Base-by-base conservation (phyloP, 306 rosid genomes). In the Corylus americana region DNA sequence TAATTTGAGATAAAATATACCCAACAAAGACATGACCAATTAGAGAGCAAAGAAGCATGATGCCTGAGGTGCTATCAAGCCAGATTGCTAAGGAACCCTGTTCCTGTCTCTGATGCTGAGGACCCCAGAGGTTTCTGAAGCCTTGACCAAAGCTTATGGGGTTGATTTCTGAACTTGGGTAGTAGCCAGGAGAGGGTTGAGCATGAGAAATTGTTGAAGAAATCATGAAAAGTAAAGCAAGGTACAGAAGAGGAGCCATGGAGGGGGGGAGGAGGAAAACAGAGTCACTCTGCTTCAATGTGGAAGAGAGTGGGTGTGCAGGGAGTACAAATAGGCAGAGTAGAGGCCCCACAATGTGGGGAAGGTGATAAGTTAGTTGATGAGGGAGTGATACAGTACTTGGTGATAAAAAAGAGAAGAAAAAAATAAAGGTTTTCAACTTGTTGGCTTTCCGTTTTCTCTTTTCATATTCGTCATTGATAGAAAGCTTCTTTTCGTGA, bases 161-260 rank as follows among this genome's bases (percentile, higher is more conserved):
- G 4, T 75, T 81, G 44, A 93, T 78, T 79, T 78, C 80, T 63
- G 91, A 90, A 76, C 95, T 87, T 16, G 91, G 93, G 61, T 47
- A 84, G 88, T 88, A 93, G 74, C 93, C 97, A 74, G 98, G 97
- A 42, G 97, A 91, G 59, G 99, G 99, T 51, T 90, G 91, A 79
- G 83, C 85, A 74, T 84, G 87, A 73, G 86, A 78, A 86, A n/a
- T 85, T 76, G 70, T 58, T 55, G 51, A 54, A 85, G 62, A 78
- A 81, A 89, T 22, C 77, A 82, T 47, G 37, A 82, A 49, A 64
- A 86, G 75, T 57, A 84, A 37, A 39, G 79, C 22, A 25, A 90
- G 75, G 25, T 58, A 68, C 47, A 91, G 51, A 27, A 88, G 83
- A 83, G 73, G 77, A 84, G 79, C 73, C 90, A 88, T 82, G 80